Evolutionary conservation across 2,329 filamentous ascomycete species (phyloP), one percentile per base, ranked within the genome.

Genomic region (Penicillium hesseltinei): DNA sequence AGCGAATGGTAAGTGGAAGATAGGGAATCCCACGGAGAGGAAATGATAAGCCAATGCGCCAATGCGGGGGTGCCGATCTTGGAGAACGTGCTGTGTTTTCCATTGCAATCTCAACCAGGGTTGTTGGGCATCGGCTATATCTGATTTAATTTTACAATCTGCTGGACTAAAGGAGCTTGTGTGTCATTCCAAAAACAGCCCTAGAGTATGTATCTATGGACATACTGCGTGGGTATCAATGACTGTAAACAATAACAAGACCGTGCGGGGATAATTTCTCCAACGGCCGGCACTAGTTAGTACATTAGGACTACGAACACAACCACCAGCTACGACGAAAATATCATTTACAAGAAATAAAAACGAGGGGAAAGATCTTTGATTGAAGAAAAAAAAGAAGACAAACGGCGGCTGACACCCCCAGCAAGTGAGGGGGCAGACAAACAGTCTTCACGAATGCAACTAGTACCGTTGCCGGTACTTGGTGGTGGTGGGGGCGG

Each of bases 41-140:
- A 51, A 42, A 36, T 50, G 62, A 62, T 60, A 64, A 64, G 60
- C 54, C 53, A 46, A 58, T 62, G 61, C 61, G 60, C 54, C 53
- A 46, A 58, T 62, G 61, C 61, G 59, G 59, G 61, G 61, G 43
- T 39, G 55, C 42, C 54, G 49, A 60, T 56, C 55, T 58, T 58
- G 55, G 44, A 35, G 27, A 54, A 48, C 19, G 10, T 31, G 25
- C 11, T 43, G 39, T 19, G 6, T 42, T 42, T 42, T 10, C 8
- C 9, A 55, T 55, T 55, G 8, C 29, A 42, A 55, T 38, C 15
- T 10, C 38, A 36, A 55, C 53, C 15, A 17, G 29, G 31, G n/a
- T n/a, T n/a, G n/a, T 27, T 27, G 40, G 21, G 29, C 25, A 48
- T 39, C 23, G 5, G 39, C 7, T 10, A 25, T 35, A 13, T 51